Evolutionary conservation across 2,329 filamentous ascomycete genomes (phyloP).

Genomic region (Plectosphaerella cucumerina): DNA sequence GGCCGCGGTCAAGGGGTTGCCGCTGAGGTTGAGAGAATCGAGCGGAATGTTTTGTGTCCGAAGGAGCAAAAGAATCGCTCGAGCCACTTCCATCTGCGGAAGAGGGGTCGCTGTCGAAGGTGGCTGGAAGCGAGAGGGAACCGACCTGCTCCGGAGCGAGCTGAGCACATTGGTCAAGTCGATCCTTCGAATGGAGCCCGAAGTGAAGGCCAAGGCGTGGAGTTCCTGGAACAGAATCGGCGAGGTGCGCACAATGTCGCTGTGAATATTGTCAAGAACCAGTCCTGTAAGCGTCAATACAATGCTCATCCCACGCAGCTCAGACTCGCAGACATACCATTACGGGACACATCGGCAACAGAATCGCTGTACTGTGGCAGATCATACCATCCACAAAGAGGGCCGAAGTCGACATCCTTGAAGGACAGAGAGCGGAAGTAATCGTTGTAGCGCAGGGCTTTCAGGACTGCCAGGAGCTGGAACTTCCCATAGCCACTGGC

Average conservation of each 20-base stretch:
- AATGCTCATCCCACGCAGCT: not conserved
- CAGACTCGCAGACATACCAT: slow-evolving; percentile 30
- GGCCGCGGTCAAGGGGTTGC: slow-evolving; percentile 39
- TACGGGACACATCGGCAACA: slow-evolving; percentile 48
- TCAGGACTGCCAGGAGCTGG: slow-evolving; percentile 53
- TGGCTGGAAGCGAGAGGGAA: slow-evolving; percentile 4
- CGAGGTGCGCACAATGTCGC: slow-evolving; percentile 27
- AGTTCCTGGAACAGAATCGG: slow-evolving; percentile 52
- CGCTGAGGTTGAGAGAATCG: slow-evolving; percentile 46
- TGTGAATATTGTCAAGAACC: slow-evolving; percentile 10
- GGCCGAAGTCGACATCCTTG: slow-evolving; percentile 44
- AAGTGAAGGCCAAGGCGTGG: slow-evolving; percentile 51
- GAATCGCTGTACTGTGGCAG: slow-evolving; percentile 37
- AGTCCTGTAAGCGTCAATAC: slow-evolving; percentile 1
- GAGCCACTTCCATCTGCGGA: slow-evolving; percentile 34
- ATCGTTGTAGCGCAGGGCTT: slow-evolving; percentile 54
- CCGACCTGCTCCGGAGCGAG: slow-evolving; percentile 8
- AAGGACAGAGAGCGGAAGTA: slow-evolving; percentile 58
- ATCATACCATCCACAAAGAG: slow-evolving; percentile 36
- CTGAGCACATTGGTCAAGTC: slow-evolving; percentile 42
- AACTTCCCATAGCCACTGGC: slow-evolving; percentile 38
- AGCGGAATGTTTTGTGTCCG: slow-evolving; percentile 43
- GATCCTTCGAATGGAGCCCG: slow-evolving; percentile 50
- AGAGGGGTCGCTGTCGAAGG: slow-evolving; percentile 1
- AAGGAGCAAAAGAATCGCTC: slow-evolving; percentile 45